phyloP scores from a whole-genome alignment of 257 asterid genomes.

The Nicotiana obtusifolia region DNA sequence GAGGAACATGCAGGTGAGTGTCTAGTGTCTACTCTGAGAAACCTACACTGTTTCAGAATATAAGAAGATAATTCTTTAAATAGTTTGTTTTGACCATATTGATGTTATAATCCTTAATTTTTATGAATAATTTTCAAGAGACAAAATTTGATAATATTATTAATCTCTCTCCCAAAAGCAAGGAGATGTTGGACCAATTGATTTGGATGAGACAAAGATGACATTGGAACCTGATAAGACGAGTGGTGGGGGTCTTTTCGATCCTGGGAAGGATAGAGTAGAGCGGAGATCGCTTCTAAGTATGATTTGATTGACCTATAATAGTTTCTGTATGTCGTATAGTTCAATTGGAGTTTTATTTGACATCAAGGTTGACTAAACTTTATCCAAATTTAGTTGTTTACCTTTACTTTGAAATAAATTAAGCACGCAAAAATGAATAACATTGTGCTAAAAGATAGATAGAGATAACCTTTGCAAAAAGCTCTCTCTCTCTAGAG shows the following conservation, averaged over 20 bases:
- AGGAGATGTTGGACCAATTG: constrained; percentile 25
- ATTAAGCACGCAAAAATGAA: too few relatives aligned
- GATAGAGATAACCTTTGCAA: too few relatives aligned
- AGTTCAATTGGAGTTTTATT: not conserved
- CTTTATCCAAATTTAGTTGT: not conserved
- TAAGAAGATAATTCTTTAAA: not conserved
- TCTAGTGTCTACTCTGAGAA: not conserved
- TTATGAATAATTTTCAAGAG: not conserved
- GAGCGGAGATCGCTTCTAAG: constrained; percentile 77
- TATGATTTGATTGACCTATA: constrained; percentile 19
- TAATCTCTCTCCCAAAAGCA: constrained; percentile 16
- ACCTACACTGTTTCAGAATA: not conserved
- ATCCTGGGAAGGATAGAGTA: constrained; percentile 62
- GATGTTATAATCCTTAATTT: not conserved
- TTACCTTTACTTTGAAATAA: not conserved
- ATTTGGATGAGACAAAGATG: constrained; percentile 38
- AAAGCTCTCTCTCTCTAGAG: too few relatives aligned
- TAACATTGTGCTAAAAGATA: too few relatives aligned
- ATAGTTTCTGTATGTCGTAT: not conserved
- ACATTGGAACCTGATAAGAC: constrained; percentile 61
- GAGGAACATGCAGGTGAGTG: constrained; percentile 20
- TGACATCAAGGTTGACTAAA: not conserved
- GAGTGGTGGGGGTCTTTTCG: constrained; percentile 50
- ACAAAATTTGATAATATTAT: not conserved
- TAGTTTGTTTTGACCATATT: not conserved